A percentile compares a stretch with the other conserved stretches of the same genome.
phyloP scores from a whole-genome alignment of 2,329 filamentous ascomycete genomes.

The Fusarium irregulare region DNA sequence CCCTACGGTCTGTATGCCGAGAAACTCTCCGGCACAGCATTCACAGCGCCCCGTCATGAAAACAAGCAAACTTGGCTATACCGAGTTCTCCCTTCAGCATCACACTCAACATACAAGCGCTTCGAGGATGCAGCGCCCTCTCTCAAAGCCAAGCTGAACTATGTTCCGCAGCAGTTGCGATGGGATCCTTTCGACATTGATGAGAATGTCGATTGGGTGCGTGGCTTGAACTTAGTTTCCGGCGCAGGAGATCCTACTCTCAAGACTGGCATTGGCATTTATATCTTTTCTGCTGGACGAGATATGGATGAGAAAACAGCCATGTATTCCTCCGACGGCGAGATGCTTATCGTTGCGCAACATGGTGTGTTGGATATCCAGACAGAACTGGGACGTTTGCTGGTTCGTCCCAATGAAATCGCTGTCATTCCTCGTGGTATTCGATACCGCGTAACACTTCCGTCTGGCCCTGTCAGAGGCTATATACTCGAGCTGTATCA shows the following conservation, averaged over 20 bases:
- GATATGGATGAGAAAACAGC: constrained; percentile 78
- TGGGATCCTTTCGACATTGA: constrained; percentile 86
- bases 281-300: constrained; percentile 80
- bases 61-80: constrained; percentile 80
- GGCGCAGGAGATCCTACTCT: constrained; percentile 82
- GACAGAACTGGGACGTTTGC: constrained; percentile 78
- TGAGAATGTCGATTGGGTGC: constrained; percentile 65
- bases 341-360: constrained; percentile 81
- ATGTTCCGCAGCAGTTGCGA: constrained; percentile 78
- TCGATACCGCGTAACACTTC: constrained; percentile 75
- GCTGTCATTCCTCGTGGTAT: constrained; percentile 79
- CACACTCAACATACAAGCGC: constrained; percentile 62
- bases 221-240: constrained; percentile 74
- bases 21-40: constrained; percentile 77
- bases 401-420: constrained; percentile 83
- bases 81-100: constrained; percentile 72
- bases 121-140: background rate
- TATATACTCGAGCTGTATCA: constrained; percentile 81
- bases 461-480: constrained; percentile 70
- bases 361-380: constrained; percentile 79
- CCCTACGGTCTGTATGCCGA: constrained; percentile 84
- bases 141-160: constrained; percentile 47
- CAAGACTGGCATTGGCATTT: constrained; percentile 84
- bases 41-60: constrained; percentile 74
- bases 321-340: constrained; percentile 86